Evolutionary conservation across 2,329 filamentous ascomycete species (phyloP).

Genomic region (Lecanosticta acicola): DNA sequence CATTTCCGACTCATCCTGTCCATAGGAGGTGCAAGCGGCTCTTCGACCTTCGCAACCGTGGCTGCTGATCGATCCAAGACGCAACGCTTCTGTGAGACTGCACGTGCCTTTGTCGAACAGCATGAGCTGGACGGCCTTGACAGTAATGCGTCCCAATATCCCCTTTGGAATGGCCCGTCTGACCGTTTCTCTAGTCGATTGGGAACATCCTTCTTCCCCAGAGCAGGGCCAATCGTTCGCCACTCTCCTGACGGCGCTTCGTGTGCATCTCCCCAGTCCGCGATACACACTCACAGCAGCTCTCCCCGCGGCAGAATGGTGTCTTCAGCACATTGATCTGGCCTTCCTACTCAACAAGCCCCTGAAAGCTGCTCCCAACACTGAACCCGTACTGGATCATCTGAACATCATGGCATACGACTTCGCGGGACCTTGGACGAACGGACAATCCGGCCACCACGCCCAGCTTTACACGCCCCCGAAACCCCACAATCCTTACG

Average conservation of each 20-base stretch:
- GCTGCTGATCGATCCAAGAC: neutral
- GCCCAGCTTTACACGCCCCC: neutral
- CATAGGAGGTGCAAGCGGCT: conserved; percentile 3
- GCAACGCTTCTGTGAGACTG: neutral
- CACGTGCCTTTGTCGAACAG: neutral
- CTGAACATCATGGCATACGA: neutral
- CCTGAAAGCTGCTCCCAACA: neutral
- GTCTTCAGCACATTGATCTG: neutral
- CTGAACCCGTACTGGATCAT: neutral
- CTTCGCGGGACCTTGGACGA: conserved; percentile 1
- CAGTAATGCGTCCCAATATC: neutral
- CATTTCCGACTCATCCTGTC: neutral
- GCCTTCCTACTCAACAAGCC: neutral
- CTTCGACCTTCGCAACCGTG: neutral
- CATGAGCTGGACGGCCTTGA: conserved; percentile 1
- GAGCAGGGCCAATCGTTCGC: neutral
- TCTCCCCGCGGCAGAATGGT: conserved; percentile 1
- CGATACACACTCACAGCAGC: neutral
- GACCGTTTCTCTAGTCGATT: neutral
- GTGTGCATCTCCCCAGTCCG: neutral
- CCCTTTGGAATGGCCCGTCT: neutral
- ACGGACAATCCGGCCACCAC: conserved; percentile 2
- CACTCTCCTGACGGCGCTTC: neutral
- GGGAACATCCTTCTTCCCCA: conserved; percentile 1
- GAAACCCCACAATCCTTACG: neutral